Evolutionary conservation across 768 basidiomycete genomes (phyloP), one percentile per base, ranked within the genome.

Genomic region (Boletus rubescentipes): DNA sequence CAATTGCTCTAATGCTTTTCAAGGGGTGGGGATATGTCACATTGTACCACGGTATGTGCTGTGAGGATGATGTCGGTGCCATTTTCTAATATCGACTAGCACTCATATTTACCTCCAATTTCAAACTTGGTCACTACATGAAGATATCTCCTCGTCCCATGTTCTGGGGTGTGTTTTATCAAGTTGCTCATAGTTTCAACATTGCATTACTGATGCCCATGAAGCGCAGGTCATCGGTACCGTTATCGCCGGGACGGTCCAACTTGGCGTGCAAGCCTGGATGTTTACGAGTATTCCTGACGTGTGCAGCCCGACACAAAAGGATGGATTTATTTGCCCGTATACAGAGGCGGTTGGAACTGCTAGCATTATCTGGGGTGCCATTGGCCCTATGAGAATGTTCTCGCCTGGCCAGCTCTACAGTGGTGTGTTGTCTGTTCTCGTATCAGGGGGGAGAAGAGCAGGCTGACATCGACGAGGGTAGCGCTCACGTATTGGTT

Each of bases 1-100:
- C 89, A 3, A 78, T 89, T 53, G 87, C 88, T 0, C 83, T 87
- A 81, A 86, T 89, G 87, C 83, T 89, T 79, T 88, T 85, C 75
- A 86, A 86, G 72, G 85, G 79, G 5, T 87, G 79, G 72, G 85
- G 83, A 16, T 87, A 87, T 63, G 79, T 85, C 41, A 81, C 84
- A 1, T 81, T 85, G 81, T 58, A 72, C 18, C 79, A 80, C 73
- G 65, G 65, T 58, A 12, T 9, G 56, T 31, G 32, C 16, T 12
- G 3, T 40, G 9, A 15, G 12, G 21, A 34, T 1, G 10, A 21
- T 5, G 5, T 0, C 9, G 5, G 2, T 30, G 9, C 11, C 18
- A 6, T 30, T 53, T 29, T 46, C 49, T 53, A 11, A 63, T 32
- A 4, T 43, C 9, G 11, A 15, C 10, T 44, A 54, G 87, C 85